Percentiles rank a stretch among this genome's conserved stretches.
phyloP scores from a whole-genome alignment of 139 green algal genomes.

The Volvox africanus region DNA sequence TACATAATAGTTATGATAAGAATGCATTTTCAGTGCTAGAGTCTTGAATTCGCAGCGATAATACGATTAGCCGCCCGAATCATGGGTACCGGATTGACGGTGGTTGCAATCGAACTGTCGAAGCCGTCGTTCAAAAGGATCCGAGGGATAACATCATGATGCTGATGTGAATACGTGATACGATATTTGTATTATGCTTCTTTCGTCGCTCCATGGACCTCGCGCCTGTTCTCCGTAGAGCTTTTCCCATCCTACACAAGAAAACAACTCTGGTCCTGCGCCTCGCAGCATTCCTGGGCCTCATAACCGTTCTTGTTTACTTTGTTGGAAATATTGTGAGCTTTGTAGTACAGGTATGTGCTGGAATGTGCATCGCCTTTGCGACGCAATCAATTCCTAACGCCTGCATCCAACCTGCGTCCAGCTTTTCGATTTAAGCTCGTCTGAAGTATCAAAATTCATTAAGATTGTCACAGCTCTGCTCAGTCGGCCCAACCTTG shows the following conservation, averaged over 20 bases:
- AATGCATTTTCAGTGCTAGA: too few species aligned
- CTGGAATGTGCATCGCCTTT: background rate
- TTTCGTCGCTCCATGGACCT: background rate
- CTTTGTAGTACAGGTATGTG: constrained; percentile 33
- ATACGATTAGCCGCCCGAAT: too few species aligned
- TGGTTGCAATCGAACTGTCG: too few species aligned
- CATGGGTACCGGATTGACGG: too few species aligned
- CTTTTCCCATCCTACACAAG: background rate
- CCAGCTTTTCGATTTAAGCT: constrained; percentile 19
- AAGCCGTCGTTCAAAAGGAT: too few species aligned
- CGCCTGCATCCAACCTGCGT: background rate
- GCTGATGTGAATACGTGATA: too few species aligned
- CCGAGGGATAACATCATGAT: too few species aligned
- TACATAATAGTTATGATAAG: too few species aligned
- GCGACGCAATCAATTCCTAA: background rate
- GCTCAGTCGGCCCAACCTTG: background rate
- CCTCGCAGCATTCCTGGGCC: background rate
- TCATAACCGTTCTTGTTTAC: background rate
- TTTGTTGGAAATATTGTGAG: background rate
- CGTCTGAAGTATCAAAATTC: background rate
- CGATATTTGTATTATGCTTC: background rate
- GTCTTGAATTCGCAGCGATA: too few species aligned
- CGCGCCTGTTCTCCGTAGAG: background rate
- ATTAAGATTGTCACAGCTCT: constrained; percentile 2
- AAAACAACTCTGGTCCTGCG: background rate